Base-by-base conservation (phyloP, 768 basidiomycete species). In the Tulasnella calospora region DNA sequence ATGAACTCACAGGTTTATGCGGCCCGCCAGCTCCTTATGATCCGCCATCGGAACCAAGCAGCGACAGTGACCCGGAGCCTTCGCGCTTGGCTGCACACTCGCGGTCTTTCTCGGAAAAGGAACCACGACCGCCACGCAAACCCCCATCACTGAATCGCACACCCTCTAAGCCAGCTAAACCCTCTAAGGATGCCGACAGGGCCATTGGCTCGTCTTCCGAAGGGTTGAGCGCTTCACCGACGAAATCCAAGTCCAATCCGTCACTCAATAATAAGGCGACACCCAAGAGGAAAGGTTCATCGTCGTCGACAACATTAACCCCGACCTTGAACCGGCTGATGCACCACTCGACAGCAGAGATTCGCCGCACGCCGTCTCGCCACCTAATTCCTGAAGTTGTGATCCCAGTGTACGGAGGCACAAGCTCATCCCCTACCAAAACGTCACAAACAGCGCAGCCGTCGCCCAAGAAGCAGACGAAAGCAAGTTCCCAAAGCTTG, bases 371-470 rank as follows among this genome's bases (percentile, higher is more conserved):
- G 30, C 73, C 73, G n/a, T 46, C 73, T 19, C 27, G 33, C 30
- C 33, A 12, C 33, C 51, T 76, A 36, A 51, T 76, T 33, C 75
- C 75, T 0, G 75, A 76, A 19, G 75, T 76, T 30, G 75, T 76
- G 27, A 72, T 72, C 7, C 44, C 71, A 41, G 38, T 72, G 17
- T 40, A 72, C 71, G 10, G 71, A 72, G 71, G 71, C 8, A n/a
- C 33, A n/a, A 67, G 61, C 61, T 27, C 27, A 30, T 67, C 61
- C 3, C 61, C 61, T 27, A 67, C 61, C 2, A 67, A 67, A 33
- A 33, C 5, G 15, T 33, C 61, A 13, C 61, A 67, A 67, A 17
- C 33, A 10, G 30, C 9, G 30, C 33, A 21, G 27, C 5, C 61
- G 30, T 67, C 61, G 61, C 27, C 61, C 61, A 67, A 67, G 30